Evolutionary conservation across 2,329 filamentous ascomycete genomes (phyloP).

Genomic region (Apiospora malaysiana): DNA sequence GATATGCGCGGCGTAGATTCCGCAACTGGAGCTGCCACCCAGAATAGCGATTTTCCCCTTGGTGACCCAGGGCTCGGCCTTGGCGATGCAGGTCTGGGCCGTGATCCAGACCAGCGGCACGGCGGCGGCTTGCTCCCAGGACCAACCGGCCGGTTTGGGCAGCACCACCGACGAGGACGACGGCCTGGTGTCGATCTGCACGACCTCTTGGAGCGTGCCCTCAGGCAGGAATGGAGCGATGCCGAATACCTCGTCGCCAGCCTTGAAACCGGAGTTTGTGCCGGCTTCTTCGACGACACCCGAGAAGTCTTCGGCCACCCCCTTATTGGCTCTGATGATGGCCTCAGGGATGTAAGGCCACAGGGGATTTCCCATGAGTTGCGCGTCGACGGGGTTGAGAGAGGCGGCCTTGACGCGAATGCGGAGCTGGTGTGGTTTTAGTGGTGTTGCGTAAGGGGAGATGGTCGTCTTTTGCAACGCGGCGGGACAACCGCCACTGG

Average conservation of each 20-base stretch:
- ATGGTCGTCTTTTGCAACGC: conserved; percentile 20
- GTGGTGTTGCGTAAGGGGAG: conserved; percentile 1
- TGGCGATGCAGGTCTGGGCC: conserved; percentile 28
- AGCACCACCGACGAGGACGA: conserved; percentile 24
- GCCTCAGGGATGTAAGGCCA: conserved; percentile 21
- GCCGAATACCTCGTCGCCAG: conserved; percentile 29
- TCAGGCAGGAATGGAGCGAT: conserved; percentile 23
- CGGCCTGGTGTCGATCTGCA: conserved; percentile 22
- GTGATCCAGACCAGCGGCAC: conserved; percentile 30
- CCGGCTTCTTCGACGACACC: conserved; percentile 28
- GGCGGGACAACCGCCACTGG: conserved; percentile 23
- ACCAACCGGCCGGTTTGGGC: conserved; percentile 26
- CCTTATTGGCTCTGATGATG: conserved; percentile 23
- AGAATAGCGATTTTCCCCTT: conserved; percentile 27
- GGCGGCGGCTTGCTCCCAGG: conserved; percentile 29
- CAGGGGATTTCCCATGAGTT: conserved; percentile 28
- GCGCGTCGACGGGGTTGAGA: conserved; percentile 31
- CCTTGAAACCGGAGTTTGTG: conserved; percentile 22
- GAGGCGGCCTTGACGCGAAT: conserved; percentile 28
- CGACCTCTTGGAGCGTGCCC: conserved; percentile 25
- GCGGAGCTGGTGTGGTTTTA: conserved; percentile 24
- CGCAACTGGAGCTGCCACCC: conserved; percentile 30
- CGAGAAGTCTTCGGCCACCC: conserved; percentile 28
- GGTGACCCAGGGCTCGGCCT: conserved; percentile 21
- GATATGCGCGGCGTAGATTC: conserved; percentile 29